Base-by-base conservation (phyloP, 441 rosid genomes). In the Pelargonium cotyledonis region DNA sequence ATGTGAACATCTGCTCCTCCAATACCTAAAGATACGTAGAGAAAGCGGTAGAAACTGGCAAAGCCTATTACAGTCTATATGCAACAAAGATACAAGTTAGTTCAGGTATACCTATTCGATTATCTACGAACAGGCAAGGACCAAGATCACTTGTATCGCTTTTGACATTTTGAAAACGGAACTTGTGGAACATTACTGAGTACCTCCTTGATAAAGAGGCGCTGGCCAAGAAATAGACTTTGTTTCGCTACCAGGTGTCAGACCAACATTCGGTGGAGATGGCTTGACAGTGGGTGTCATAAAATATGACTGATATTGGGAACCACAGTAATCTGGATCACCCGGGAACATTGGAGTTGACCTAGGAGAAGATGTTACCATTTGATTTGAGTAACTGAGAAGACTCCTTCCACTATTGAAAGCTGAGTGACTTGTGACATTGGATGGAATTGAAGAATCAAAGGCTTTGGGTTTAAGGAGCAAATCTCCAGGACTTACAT, bases 181-280 rank as follows among this genome's bases (percentile, higher is more conserved):
- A 44, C 49, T 44, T 11, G 19, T 6, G 14, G n/a, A 21, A 40
- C 16, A 63, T 29, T 11, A 63, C 15, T 29, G 7, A 19, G 23
- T 47, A 11, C 70, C 53, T 62, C 38, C n/a, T 11, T 72, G 75
- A 16, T 15, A 6, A 43, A 29, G 44, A 65, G 63, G 18, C 49
- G 21, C 14, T 2, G 64, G 35, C 65, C 73, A 74, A 9, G 12
- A 38, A 40, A 57, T 65, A 18, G 68, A 68, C 21, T 46, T 43
- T 29, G 55, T 60, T 23, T 14, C 60, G 68, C 72, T 58, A 66
- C 49, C 72, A 10, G 77, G 70, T 53, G 77, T 68, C 38, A 64
- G 72, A 10, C 46, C 35, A 55, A 65, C 55, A 64, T 64, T 18
- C 23, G 68, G 26, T 15, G 55, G 65, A 65, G 68, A 51, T 55